These are phyloP conservation scores for Helianthus tuberosus DNA, from an alignment of 129 eudicot genomes.

Conservation along the genomic window DNA sequence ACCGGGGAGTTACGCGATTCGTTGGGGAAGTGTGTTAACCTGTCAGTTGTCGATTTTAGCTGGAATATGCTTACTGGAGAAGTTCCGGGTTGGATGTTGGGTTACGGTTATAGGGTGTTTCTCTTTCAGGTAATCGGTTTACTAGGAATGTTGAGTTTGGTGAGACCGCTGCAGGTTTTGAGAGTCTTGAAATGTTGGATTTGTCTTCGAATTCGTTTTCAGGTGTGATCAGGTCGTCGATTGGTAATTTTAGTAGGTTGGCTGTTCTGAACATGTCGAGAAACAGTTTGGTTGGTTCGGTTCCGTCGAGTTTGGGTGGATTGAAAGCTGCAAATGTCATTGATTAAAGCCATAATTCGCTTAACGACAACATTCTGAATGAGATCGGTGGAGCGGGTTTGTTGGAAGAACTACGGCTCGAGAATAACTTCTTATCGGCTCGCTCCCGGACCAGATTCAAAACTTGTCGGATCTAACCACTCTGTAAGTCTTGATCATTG, in stretches of 20 bases:
- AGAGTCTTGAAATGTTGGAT: slow-evolving; percentile 65
- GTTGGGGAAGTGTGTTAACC: slow-evolving; percentile 48
- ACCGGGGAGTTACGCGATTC: slow-evolving; percentile 70
- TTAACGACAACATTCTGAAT: slow-evolving; percentile 69
- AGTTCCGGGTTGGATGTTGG: slow-evolving; percentile 64
- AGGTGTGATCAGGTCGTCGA: slow-evolving; percentile 52
- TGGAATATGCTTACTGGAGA: slow-evolving; percentile 55
- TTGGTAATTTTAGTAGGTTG: slow-evolving; percentile 68
- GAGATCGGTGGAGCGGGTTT: slow-evolving; percentile 63
- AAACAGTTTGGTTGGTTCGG: slow-evolving; percentile 54
- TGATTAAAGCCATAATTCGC: slow-evolving; percentile 71
- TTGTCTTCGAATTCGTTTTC: slow-evolving; percentile 73
- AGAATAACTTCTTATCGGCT: slow-evolving; percentile 61
- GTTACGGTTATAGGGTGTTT: slow-evolving; percentile 51
- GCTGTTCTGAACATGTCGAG: slow-evolving; percentile 61
- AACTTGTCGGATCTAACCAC: slow-evolving; percentile 69
- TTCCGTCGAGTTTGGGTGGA: slow-evolving; percentile 67
- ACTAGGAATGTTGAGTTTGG: slow-evolving; percentile 52
- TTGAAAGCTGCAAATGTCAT: slow-evolving; percentile 51
- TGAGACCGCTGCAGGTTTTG: slow-evolving; percentile 43
- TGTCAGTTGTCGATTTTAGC: slow-evolving; percentile 63
- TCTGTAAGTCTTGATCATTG: slow-evolving; percentile 55
- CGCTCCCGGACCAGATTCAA: slow-evolving; percentile 61
- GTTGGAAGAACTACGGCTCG: slow-evolving; percentile 60
- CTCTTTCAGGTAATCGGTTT: slow-evolving; percentile 56